Conservation (phyloP, 169 alveolate species). For the Cryptosporidium muris region DNA sequence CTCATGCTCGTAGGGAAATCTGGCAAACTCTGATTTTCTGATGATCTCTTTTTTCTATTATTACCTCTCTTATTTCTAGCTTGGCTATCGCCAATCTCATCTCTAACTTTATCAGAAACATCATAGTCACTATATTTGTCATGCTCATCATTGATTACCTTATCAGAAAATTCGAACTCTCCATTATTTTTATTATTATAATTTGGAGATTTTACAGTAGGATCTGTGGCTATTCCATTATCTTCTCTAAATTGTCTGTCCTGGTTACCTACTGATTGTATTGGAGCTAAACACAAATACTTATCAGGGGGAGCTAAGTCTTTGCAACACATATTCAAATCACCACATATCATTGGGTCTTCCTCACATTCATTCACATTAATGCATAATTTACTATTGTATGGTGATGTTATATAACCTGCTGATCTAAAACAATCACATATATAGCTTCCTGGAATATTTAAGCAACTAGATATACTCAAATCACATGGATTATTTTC, state of each 20-base stretch:
- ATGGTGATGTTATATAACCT: conserved; percentile 72
- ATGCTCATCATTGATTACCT: neutral
- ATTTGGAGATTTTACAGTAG: neutral
- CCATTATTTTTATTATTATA: neutral
- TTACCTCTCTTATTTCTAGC: neutral
- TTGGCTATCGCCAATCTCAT: no score
- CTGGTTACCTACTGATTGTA: neutral
- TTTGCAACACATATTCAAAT: conserved; percentile 74
- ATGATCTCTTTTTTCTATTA: neutral
- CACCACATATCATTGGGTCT: conserved; percentile 77
- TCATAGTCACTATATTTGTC: neutral
- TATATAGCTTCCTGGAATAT: conserved; percentile 73
- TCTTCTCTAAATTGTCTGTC: neutral
- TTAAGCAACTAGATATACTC: conserved; percentile 72
- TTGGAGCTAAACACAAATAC: conserved; percentile 69
- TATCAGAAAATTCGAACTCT: conserved; percentile 3
- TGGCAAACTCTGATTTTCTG: neutral
- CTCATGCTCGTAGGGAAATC: neutral
- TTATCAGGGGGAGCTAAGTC: conserved; percentile 76
- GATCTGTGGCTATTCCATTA: neutral
- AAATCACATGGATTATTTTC: conserved; percentile 75
- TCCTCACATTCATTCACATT: conserved; percentile 75
- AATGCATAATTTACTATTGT: conserved; percentile 61
- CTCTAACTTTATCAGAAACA: no score
- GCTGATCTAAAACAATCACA: conserved; percentile 73